Evolutionary conservation across 176 grass and related monocot genomes (phyloP).

Genomic region (Oryza longistaminata): DNA sequence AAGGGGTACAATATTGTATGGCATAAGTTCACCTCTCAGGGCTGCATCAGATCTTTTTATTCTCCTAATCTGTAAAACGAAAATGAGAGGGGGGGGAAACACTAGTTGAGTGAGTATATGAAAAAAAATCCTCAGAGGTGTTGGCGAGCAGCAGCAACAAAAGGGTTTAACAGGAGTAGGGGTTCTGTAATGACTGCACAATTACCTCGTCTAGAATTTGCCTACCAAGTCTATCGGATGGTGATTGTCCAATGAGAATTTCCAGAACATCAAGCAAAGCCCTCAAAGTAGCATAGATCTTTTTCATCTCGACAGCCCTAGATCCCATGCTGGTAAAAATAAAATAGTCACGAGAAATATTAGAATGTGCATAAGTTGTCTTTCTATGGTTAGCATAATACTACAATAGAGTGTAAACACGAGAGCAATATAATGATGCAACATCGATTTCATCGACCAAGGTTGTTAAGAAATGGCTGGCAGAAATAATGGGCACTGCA

Average conservation of each 20-base stretch:
- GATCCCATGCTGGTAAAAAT: slow-evolving; percentile 62
- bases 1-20: slow-evolving; percentile 94
- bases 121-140: background rate
- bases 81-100: background rate
- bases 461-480: background rate
- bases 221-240: slow-evolving; percentile 61
- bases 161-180: background rate
- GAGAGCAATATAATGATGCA: background rate
- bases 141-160: background rate
- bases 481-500: background rate
- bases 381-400: background rate
- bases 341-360: slow-evolving; percentile 4
- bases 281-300: slow-evolving; percentile 81
- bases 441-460: slow-evolving; percentile 14
- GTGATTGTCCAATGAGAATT: slow-evolving; percentile 61
- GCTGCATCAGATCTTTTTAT: slow-evolving; percentile 79
- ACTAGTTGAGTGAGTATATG: background rate
- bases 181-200: background rate
- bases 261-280: slow-evolving; percentile 86
- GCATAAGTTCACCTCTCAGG: slow-evolving; percentile 73
- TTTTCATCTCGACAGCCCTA: slow-evolving; percentile 75
- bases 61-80: slow-evolving; percentile 59
- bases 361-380: background rate
- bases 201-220: slow-evolving; percentile 90
- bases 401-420: too few relatives aligned